Evolutionary conservation across 176 grass and related monocot species (phyloP), one percentile per base, ranked within the genome.

Genomic region (Paspalum notatum): DNA sequence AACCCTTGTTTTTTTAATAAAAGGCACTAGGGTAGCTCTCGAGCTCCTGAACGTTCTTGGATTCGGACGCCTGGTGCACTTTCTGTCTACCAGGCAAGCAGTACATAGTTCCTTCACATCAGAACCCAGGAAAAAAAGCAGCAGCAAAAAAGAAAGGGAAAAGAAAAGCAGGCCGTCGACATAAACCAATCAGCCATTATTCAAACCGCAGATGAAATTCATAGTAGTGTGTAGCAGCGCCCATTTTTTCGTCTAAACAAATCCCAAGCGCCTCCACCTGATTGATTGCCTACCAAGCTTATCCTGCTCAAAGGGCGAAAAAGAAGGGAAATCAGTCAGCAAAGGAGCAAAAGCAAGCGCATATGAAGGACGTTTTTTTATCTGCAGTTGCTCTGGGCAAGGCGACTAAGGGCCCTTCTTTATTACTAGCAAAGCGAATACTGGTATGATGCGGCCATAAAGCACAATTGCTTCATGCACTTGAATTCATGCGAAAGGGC

Each of bases 401-500:
- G 83, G 77, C 83, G 76, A 85, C 38, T 21, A 85, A 82, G 72
- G 65, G 49, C 42, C 82, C 87, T 82, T 89, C 83, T 72, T 85
- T 85, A 89, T 85, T 85, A 89, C 49, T 45, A 10, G 82, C 78
- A 82, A 85, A 89, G 87, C 64, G 77, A 78, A 24, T 26, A 76
- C 75, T n/a, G 13, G 45, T 62, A n/a, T 79, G 16, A 39, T 75
- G 38, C 68, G 77, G 64, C 66, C 20, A 77, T 27, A 82, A 89
- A 85, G 82, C 54, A 12, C 27, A 45, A 40, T 55, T 65, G 71
- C 82, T 89, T 76, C 45, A 48, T 65, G 71, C 77, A 72, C 40
- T 82, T 64, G 77, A 50, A 32, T 71, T 50, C 46, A 15, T 65
- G 25, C 62, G 17, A 55, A 75, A 56, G 25, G 71, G 12, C 70